Conservation (phyloP, 257 asterid genomes). For the Plantago major region DNA sequence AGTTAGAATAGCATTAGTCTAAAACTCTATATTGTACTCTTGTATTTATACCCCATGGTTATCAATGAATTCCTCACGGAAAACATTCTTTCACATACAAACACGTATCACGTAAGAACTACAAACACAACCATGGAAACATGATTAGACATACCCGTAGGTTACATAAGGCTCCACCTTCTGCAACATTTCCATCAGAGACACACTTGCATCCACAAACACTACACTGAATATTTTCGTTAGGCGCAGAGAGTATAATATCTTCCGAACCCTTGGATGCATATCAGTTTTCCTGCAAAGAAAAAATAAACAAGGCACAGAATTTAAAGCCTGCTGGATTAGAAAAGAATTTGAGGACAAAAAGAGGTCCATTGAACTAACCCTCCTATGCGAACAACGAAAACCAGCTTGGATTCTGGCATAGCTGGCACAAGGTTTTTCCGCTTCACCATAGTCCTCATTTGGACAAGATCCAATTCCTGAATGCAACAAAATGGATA, state of each 20-base stretch:
- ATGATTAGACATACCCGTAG: slow-evolving; percentile 68
- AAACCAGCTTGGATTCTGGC: slow-evolving; percentile 58
- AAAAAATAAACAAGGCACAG: neutral
- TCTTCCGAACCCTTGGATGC: slow-evolving; percentile 67
- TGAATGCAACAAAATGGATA: slow-evolving; percentile 21
- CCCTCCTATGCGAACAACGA: slow-evolving; percentile 87
- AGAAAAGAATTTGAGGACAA: no score
- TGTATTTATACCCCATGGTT: no score
- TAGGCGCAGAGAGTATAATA: slow-evolving; percentile 65
- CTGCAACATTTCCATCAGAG: slow-evolving; percentile 50
- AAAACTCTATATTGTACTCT: no score
- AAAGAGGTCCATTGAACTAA: slow-evolving; percentile 22
- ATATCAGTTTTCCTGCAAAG: slow-evolving; percentile 70
- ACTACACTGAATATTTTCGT: slow-evolving; percentile 68
- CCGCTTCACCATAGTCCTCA: slow-evolving; percentile 73
- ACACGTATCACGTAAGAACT: neutral
- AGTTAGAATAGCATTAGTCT: no score
- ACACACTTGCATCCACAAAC: slow-evolving; percentile 63
- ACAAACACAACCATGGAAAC: neutral
- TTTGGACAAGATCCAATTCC: slow-evolving; percentile 81
- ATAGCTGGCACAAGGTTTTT: slow-evolving; percentile 25
- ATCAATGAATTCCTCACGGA: no score
- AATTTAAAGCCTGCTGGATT: neutral
- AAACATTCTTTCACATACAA: no score
- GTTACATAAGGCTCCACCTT: slow-evolving; percentile 90